Percentiles rank a stretch among this genome's conserved stretches.
Conservation (phyloP, 2,329 filamentous ascomycete genomes). For the Dendryphion nanum region DNA sequence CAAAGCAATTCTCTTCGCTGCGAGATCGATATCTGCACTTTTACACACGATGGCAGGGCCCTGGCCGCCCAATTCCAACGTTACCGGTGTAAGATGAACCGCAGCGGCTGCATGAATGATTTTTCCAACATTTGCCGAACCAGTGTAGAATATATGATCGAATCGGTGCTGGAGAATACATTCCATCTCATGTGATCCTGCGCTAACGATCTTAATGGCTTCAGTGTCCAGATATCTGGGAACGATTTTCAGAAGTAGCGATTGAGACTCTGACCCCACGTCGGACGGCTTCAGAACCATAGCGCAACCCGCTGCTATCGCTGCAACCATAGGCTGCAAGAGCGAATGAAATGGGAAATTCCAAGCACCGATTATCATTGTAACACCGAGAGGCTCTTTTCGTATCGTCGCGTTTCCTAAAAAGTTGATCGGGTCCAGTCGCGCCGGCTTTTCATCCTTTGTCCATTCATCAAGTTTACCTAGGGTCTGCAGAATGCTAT, state of each 20-base stretch:
- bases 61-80: slow-evolving; percentile 49
- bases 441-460: too few relatives aligned
- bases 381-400: background rate
- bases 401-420: background rate
- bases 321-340: background rate
- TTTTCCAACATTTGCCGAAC: background rate
- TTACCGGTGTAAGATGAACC: slow-evolving; percentile 45
- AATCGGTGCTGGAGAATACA: slow-evolving; percentile 3
- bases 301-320: background rate
- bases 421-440: background rate
- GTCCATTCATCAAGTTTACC: background rate
- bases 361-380: background rate
- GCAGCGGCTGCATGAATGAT: slow-evolving; percentile 37
- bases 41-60: slow-evolving; percentile 45
- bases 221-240: slow-evolving; percentile 44
- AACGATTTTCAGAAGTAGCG: background rate
- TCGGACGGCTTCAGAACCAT: background rate
- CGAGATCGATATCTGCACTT: slow-evolving; percentile 43
- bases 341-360: background rate
- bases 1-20: slow-evolving; percentile 45
- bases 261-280: background rate
- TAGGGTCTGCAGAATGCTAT: background rate
- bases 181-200: slow-evolving; percentile 3
- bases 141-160: background rate
- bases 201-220: slow-evolving; percentile 29